phyloP scores from a whole-genome alignment of 1,284 basidiomycete species.

The Porogramme epimiltina region DNA sequence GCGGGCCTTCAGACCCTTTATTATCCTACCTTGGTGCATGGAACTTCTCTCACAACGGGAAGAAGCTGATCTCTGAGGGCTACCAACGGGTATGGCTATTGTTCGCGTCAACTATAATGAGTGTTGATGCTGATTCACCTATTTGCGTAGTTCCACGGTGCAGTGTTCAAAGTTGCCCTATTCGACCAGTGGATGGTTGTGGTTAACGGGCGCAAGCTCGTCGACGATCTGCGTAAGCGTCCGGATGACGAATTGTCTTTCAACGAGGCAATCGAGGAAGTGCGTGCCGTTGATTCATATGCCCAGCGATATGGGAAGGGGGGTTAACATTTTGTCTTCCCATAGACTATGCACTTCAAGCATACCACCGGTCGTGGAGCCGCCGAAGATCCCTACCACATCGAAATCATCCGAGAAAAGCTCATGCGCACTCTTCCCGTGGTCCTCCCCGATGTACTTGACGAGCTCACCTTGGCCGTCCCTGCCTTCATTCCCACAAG shows the following conservation, averaged over 20 bases:
- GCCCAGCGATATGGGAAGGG: neutral
- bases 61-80: slow-evolving; percentile 33
- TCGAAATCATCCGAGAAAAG: slow-evolving; percentile 26
- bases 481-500: slow-evolving; percentile 18
- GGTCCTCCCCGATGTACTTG: slow-evolving; percentile 26
- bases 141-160: slow-evolving; percentile 31
- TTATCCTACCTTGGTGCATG: slow-evolving; percentile 29
- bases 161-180: slow-evolving; percentile 35
- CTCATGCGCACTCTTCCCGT: slow-evolving; percentile 24
- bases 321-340: too few species aligned
- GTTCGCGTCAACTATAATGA: neutral
- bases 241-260: slow-evolving; percentile 28
- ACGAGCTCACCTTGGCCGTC: slow-evolving; percentile 29
- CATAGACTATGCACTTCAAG: slow-evolving; percentile 3
- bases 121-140: neutral
- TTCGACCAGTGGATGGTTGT: slow-evolving; percentile 33
- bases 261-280: neutral
- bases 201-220: slow-evolving; percentile 16
- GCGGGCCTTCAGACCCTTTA: slow-evolving; percentile 24
- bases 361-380: slow-evolving; percentile 27
- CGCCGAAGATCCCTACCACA: slow-evolving; percentile 27
- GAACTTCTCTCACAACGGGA: slow-evolving; percentile 18
- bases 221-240: slow-evolving; percentile 27
- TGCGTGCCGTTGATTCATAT: neutral
- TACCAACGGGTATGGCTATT: slow-evolving; percentile 25